Percentiles rank a stretch among this genome's conserved stretches.
These are phyloP conservation scores for Penicillium soppii DNA, from an alignment of 495 filamentous ascomycete genomes.

Conservation along the genomic window DNA sequence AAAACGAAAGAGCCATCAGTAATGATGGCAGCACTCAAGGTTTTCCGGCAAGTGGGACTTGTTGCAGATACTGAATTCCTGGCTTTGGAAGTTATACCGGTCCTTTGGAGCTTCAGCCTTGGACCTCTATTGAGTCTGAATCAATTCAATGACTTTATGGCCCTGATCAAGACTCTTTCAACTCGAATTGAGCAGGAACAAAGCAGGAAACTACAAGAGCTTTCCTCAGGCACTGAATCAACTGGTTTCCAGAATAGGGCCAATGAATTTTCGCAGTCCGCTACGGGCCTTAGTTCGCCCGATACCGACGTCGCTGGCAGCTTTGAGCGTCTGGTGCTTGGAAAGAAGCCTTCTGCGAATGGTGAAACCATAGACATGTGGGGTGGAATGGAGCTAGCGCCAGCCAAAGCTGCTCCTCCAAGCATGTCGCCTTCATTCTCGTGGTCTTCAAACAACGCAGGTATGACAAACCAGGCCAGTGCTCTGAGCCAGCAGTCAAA, in stretches of 20 bases:
- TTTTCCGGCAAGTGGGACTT: constrained; percentile 77
- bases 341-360: constrained; percentile 37
- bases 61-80: constrained; percentile 90
- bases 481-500: constrained; percentile 20
- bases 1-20: constrained; percentile 98
- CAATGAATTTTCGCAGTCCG: constrained; percentile 25
- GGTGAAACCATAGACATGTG: constrained; percentile 38
- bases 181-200: constrained; percentile 83
- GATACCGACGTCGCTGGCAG: constrained; percentile 54
- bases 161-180: constrained; percentile 77
- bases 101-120: constrained; percentile 88
- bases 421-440: constrained; percentile 42
- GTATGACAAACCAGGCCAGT: constrained; percentile 19
- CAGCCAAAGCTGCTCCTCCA: constrained; percentile 22
- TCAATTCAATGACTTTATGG: constrained; percentile 89
- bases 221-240: constrained; percentile 55
- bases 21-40: constrained; percentile 88
- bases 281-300: constrained; percentile 20
- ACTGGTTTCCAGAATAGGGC: constrained; percentile 36
- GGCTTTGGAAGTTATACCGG: constrained; percentile 83
- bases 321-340: constrained; percentile 87
- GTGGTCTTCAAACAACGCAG: constrained; percentile 42
- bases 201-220: constrained; percentile 78
- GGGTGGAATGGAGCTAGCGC: constrained; percentile 35
- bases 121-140: constrained; percentile 82